These are phyloP conservation scores for Dothiorella sarmentorum DNA, from an alignment of 2,329 filamentous ascomycete genomes.

Conservation along the genomic window DNA sequence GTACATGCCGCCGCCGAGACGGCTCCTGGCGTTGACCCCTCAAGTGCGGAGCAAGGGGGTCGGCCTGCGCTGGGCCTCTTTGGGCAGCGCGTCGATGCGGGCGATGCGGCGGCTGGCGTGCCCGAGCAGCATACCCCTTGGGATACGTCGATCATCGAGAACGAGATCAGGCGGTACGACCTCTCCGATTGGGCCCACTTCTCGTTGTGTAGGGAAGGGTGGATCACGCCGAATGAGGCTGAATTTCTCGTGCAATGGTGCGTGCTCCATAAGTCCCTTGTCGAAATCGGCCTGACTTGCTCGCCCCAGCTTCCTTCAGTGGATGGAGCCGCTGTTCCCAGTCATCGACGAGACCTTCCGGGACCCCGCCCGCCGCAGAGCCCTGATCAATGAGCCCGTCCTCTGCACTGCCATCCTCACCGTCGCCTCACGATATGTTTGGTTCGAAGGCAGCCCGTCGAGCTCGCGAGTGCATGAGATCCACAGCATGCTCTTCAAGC, in stretches of 20 bases:
- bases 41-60: not conserved
- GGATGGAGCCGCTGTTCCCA: not conserved
- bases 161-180: not conserved
- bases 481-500: slow-evolving; percentile 2
- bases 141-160: not conserved
- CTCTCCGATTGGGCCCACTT: not conserved
- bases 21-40: no score
- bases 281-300: no score
- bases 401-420: slow-evolving; percentile 3
- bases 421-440: not conserved
- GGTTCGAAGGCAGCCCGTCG: not conserved
- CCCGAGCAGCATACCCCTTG: no score
- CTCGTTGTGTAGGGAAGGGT: not conserved
- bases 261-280: no score
- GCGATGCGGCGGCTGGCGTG: not conserved
- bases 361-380: not conserved
- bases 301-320: not conserved
- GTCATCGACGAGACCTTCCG: not conserved
- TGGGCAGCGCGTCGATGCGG: not conserved
- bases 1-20: not conserved
- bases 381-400: not conserved
- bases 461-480: not conserved
- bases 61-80: not conserved
- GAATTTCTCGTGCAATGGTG: slow-evolving; percentile 8
- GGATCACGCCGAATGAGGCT: not conserved